Base-by-base conservation (phyloP, 441 rosid species). In the Biscutella laevigata region DNA sequence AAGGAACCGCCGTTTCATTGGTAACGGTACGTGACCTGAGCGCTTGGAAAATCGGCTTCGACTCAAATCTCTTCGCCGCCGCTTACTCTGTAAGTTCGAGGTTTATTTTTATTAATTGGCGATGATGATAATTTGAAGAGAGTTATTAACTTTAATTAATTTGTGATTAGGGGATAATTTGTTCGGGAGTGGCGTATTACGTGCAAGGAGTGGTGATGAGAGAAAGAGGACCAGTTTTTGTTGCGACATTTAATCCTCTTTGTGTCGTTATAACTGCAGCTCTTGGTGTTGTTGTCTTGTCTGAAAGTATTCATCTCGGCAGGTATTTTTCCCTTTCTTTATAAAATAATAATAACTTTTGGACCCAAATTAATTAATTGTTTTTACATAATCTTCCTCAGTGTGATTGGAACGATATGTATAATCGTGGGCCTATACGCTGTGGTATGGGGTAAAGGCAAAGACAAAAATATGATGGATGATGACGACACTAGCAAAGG, bases 361-460 rank as follows among this genome's bases (percentile, higher is more conserved):
- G 21, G 41, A 22, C 36, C 53, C 1, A n/a, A 21, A 32, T 13
- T 58, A 9, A 43, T 29, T 11, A 27, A 11, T 38, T 38, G 0
- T 13, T 52, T 21, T 11, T 8, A 15, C 7, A 42, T 57, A 35
- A 7, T 1, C 0, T 1, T 33, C 64, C 52, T 22, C 77, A 90
- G 96, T 76, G 60, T 91, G 61, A 70, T 88, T 34, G 98, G 98
- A 61, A 86, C 96, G 2, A 13, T 85, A 26, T 9, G 83, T 67
- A 81, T 91, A 46, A 95, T 88, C 22, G 16, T 72, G 29, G 98
- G 96, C 1, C 84, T 87, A 5, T 91, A 91, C 78, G 71, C 79
- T 0, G 96, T 91, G 43, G 95, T 82, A 30, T 87, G 95, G 98
- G 98, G 95, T 0, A 91, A 91, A 67, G 76, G 86, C 76, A 91